Evolutionary conservation across 129 eudicot species (phyloP), one percentile per base, ranked within the genome.

Genomic region (Tagetes erecta): DNA sequence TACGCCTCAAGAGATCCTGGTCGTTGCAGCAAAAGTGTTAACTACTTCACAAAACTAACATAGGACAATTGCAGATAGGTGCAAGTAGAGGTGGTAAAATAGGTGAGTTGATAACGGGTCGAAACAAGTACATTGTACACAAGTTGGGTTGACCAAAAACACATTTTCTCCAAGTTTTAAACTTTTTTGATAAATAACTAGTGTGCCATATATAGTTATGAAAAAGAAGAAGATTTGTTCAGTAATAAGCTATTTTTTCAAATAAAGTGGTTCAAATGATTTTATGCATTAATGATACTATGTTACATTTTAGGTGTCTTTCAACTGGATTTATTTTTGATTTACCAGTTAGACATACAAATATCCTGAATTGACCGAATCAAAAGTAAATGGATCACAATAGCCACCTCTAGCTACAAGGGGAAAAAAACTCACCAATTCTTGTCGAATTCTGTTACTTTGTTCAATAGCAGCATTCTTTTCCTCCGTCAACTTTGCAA

Each of bases 1-100:
- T 83, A 4, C 82, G 87, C 89, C 74, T 89, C 89, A 92, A 72
- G 55, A 83, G 74, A 5, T 87, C 96, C 97, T 92, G 75, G 47
- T 80, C 14, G 0, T 47, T 36, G 30, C 33, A 79, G 51, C 20
- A 4, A 10, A 58, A 56, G 40, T 63, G 60, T 3, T 8, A 7
- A 49, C 47, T 73, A 73, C 44, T 72, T 72, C 42, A 72, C 78
- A 85, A 90, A 83, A 89, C 76, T 30, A 74, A 13, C 6, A 27
- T 14, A 46, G 8, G 5, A 38, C 14, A 3, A 12, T 60, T 71
- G 38, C 33, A 39, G 42, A 51, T 3, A 10, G 64, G 74, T 53
- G 2, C 9, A 14, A 50, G 38, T 36, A 31, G 64, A 57, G 64
- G 64, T 30, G 64, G 37, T 27, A 60, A 3, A 60, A 60, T 57